phyloP scores from a whole-genome alignment of 2,329 filamentous ascomycete species.

The Clarireedia homoeocarpa region DNA sequence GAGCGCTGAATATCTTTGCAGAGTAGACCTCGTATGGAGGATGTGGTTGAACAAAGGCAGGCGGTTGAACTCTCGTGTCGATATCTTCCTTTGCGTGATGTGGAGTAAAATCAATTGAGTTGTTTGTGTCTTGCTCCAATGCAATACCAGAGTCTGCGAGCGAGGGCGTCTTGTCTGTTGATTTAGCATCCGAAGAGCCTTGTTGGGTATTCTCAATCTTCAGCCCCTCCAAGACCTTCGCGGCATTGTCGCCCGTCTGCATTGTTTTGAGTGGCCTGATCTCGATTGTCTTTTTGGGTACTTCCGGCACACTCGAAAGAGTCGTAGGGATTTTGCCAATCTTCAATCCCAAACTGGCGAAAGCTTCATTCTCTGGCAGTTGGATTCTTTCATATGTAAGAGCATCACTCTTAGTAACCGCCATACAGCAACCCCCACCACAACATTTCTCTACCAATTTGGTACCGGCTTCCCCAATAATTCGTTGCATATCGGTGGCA shows the following conservation, averaged over 20 bases:
- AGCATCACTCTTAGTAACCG: constrained; percentile 36
- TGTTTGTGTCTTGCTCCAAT: constrained; percentile 15
- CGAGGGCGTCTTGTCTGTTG: constrained; percentile 23
- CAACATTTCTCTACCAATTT: constrained; percentile 56
- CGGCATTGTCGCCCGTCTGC: constrained; percentile 24
- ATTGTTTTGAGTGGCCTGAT: constrained; percentile 50
- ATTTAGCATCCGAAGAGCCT: not conserved
- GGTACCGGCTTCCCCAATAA: constrained; percentile 56
- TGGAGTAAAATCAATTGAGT: constrained; percentile 29
- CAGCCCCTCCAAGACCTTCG: not conserved
- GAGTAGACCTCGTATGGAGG: constrained; percentile 88
- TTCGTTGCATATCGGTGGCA: constrained; percentile 52
- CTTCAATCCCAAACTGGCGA: constrained; percentile 67
- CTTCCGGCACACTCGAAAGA: constrained; percentile 60
- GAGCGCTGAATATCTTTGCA: constrained; percentile 75
- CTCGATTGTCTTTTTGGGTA: constrained; percentile 70
- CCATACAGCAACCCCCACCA: constrained; percentile 56
- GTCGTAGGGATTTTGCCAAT: constrained; percentile 66
- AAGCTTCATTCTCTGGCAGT: constrained; percentile 77
- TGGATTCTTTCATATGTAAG: constrained; percentile 45
- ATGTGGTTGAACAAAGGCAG: constrained; percentile 86
- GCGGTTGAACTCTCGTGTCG: constrained; percentile 63
- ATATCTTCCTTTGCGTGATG: constrained; percentile 26
- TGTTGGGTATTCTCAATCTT: not conserved
- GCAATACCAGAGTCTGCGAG: constrained; percentile 44